Base-by-base conservation (phyloP, 148 eudicot genomes). In the Dianthus caryophyllus region DNA sequence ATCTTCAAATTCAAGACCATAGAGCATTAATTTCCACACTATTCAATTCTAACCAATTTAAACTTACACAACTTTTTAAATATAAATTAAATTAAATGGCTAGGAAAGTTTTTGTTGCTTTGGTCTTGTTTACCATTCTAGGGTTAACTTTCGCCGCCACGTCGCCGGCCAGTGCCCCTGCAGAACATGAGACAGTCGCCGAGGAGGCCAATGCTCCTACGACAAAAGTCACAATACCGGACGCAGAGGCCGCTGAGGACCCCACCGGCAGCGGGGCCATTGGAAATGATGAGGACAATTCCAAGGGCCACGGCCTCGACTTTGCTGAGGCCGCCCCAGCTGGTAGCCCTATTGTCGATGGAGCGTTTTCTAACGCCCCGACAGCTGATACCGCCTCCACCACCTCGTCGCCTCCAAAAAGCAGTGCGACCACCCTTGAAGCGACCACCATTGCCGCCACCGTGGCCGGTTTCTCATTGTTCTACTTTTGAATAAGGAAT, bases 281-380 rank as follows among this genome's bases (percentile, higher is more conserved):
- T 58, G 75, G 75, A 8, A 76, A 21, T 21, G 36, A 64, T 5
- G 78, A 66, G 1, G 68, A 53, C 1, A 16, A n/a, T n/a, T n/a
- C 13, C 1, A 52, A 1, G 16, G 67, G 33, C 10, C 43, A 9
- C 2, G 20, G 36, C 5, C 29, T 15, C 0, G 49, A 63, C 9
- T 76, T 76, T 12, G 79, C 75, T 0, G 64, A 66, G 58, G 75
- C 71, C 0, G 79, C 58, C n/a, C 79, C 79, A 0, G 72, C 33
- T 16, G 79, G 79, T 9, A 75, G 75, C 0, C 79, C 79, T 0
- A 50, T 76, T 2, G 65, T 75, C 0, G 65, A 33, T 0, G 72
- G 64, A 2, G 1, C 25, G 14, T 44, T 71, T 15, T 0, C 54
- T 0, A 31, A 59, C 15, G 22, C 11, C 2, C 30, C 64, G 6